These are phyloP conservation scores for Saccharata proteae DNA, from an alignment of 2,329 filamentous ascomycete species.

Conservation along the genomic window DNA sequence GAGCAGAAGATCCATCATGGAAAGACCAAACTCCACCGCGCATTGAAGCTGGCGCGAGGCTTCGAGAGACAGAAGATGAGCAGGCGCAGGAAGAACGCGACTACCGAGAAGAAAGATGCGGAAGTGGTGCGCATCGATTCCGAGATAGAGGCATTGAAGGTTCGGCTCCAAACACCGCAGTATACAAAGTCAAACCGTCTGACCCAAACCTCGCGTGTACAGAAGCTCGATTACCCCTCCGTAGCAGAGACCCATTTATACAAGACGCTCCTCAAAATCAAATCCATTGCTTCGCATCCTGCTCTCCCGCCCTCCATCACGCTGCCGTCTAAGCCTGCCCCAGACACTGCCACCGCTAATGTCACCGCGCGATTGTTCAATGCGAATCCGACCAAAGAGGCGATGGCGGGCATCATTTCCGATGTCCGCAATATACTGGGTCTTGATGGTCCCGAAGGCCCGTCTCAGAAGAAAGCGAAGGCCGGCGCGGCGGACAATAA, in stretches of 20 bases:
- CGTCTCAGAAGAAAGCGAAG: slow-evolving; percentile 1
- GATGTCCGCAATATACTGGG: slow-evolving; percentile 30
- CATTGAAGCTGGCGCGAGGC: slow-evolving; percentile 60
- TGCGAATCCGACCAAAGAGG: slow-evolving; percentile 45
- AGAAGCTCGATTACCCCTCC: slow-evolving; percentile 38
- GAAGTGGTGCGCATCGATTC: slow-evolving; percentile 49
- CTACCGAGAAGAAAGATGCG: slow-evolving; percentile 32
- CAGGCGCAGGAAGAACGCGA: slow-evolving; percentile 47
- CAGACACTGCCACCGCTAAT: slow-evolving; percentile 40
- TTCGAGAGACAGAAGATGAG: slow-evolving; percentile 67
- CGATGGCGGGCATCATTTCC: slow-evolving; percentile 33
- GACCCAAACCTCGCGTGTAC: slow-evolving; percentile 5
- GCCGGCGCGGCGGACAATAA: not conserved
- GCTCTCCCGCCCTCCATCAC: slow-evolving; percentile 31
- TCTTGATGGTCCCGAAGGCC: slow-evolving; percentile 8
- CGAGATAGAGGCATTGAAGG: slow-evolving; percentile 48
- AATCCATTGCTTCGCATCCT: slow-evolving; percentile 41
- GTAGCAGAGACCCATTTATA: slow-evolving; percentile 43
- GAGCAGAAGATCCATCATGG: slow-evolving; percentile 39
- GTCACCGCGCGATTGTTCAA: slow-evolving; percentile 49
- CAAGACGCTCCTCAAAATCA: slow-evolving; percentile 45
- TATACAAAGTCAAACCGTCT: not conserved
- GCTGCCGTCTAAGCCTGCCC: slow-evolving; percentile 23
- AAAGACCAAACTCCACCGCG: slow-evolving; percentile 50
- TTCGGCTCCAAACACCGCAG: too few relatives aligned